Evolutionary conservation across 106 monocot genomes (phyloP), one percentile per base, ranked within the genome.

Genomic region (Dendrobium officinale): DNA sequence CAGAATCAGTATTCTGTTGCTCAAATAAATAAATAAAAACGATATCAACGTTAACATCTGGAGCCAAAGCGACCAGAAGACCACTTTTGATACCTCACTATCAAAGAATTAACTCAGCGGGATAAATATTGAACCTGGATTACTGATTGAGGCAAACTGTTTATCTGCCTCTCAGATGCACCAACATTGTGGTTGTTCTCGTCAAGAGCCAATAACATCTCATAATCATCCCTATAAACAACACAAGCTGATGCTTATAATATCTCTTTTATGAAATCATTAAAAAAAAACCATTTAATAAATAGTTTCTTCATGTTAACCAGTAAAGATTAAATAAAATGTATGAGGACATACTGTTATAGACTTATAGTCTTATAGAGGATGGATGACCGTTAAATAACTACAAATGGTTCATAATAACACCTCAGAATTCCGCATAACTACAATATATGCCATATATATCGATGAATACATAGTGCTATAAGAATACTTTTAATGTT

Each of bases 141-240:
- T 37, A 90, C 79, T 47, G 98, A 93, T 67, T 90, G 87, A 37
- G 98, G 98, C 84, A 99, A 88, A 79, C 67, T 88, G 45, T 88
- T 93, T 15, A 95, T 99, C 85, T 95, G 98, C 43, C 70, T 84
- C 43, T 81, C 58, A 41, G 95, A 87, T 80, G 98, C 95, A 78
- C 95, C 98, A 77, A 77, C 51, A 79, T 89, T 90, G 72, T 91
- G 78, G 55, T 93, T 95, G 79, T 95, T 86, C 6, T 95, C 83
- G 86, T 95, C 98, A 48, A 99, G 87, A 6, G 92, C 79, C 87
- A 95, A 79, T 42, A 99, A 87, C 85, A 89, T 86, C 75, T 99
- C 98, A 82, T 99, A 99, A 73, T 99, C 98, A 87, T 88, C 81
- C 82, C 89, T 92, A 78, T 15, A 83, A 67, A 49, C 15, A 48